Base-by-base conservation (phyloP, 257 asterid species). In the Leptodermis oblonga region DNA sequence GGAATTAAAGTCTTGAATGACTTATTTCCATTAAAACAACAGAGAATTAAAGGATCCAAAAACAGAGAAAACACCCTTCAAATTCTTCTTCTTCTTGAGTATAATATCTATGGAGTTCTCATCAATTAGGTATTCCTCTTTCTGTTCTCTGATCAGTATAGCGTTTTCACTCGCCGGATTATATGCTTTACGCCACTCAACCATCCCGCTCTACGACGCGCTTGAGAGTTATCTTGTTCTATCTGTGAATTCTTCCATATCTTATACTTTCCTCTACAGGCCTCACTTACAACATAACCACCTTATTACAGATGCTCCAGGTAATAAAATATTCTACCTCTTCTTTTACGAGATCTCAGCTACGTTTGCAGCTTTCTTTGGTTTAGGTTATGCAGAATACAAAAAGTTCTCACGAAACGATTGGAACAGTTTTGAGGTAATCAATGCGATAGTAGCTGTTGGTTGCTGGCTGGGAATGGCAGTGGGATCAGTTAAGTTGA, bases 61-160 rank as follows among this genome's bases (percentile, higher is more conserved):
- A 34, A 34, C 39, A 34, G 3, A 34, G 39, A 9, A 25, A 30
- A 54, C 2, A 10, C 61, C 23, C 13, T 28, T 54, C 22, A 48
- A 48, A 18, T 54, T 54, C 31, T 54, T 9, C 61, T 7, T 54
- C n/a, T n/a, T n/a, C n/a, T n/a, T n/a, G n/a, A n/a, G n/a, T n/a
- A n/a, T n/a, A n/a, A n/a, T n/a, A 13, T 1, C 14, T 6, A 76
- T 76, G 80, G 76, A 65, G 33, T 66, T 76, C 63, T 34, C 70
- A 43, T 59, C 80, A 36, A n/a, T 67, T 31, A 49, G 54, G 56
- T 76, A 71, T 62, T 70, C 65, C 48, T 71, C 70, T 0, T 71
- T 66, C 48, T 71, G 77, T 53, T 53, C 77, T n/a, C 7, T 61
- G 28, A 14, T 39, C 31, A 66, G 70, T 25, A 12, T 58, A 10